Base-by-base conservation (phyloP, 139 green algal species). In the Chlamydomonas asymmetrica region DNA sequence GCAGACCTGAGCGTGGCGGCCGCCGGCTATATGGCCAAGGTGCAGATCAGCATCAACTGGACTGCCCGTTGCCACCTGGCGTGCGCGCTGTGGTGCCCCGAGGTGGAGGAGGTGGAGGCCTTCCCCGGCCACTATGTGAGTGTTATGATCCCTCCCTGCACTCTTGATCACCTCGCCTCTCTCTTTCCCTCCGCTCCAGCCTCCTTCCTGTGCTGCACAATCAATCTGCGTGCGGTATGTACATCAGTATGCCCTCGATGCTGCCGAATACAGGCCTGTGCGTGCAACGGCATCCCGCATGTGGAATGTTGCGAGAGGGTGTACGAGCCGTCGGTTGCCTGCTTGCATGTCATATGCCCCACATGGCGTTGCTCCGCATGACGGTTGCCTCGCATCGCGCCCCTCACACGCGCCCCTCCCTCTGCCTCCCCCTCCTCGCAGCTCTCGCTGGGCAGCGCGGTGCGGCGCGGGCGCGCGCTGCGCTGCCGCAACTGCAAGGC, bases 11-110 rank as follows among this genome's bases (percentile, higher is more conserved):
- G 39, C 64, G 66, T 49, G 59, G 61, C 41, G 45, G 68, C 40
- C 50, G 40, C 35, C 34, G 61, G 32, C 49, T 2, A 18, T n/a
- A 70, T 73, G 66, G 37, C 73, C 29, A 69, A 69, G n/a, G 68
- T 77, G 35, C 49, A 40, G 22, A 60, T 82, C 59, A 73, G 49
- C 59, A 32, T 61, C 41, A 73, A 73, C 67, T 82, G 67, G 76
- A 63, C 45, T 0, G 76, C 68, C 3, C 39, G 66, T 18, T 67
- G 76, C 61, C 76, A 82, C 76, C 61, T 77, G 59, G 52, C 59
- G 67, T 82, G 76, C 61, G 76, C 45, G 0, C 37, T 82, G 39
- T 82, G 76, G 76, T 69, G 60, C 45, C 76, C 76, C 29, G 76
- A 82, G 38, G 60, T 50, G 45, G 67, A 68, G 38, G 76, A 82